Base-by-base conservation (phyloP, 495 filamentous ascomycete species). In the Lindgomyces ingoldianus region DNA sequence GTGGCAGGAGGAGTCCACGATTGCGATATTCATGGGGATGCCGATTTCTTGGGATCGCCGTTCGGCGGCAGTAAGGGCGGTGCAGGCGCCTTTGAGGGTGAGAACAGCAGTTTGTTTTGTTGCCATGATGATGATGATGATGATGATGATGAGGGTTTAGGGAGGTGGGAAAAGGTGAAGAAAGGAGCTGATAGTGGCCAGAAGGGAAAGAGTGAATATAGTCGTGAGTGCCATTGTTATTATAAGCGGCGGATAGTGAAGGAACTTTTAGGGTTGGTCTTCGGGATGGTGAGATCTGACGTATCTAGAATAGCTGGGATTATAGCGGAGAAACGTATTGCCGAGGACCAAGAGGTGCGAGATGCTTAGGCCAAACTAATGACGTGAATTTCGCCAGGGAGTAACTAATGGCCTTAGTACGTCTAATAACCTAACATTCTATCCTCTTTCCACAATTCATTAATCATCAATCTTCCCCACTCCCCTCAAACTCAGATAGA, bases 401-500 rank as follows among this genome's bases (percentile, higher is more conserved):
- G n/a, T n/a, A n/a, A n/a, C n/a, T n/a, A n/a, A n/a, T n/a, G n/a
- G n/a, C n/a, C n/a, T n/a, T n/a, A n/a, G n/a, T n/a, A n/a, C n/a
- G n/a, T n/a, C n/a, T n/a, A n/a, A n/a, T n/a, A n/a, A n/a, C n/a
- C n/a, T n/a, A n/a, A n/a, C n/a, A n/a, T n/a, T n/a, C n/a, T 41
- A 41, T 8, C 36, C 36, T 41, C 36, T n/a, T n/a, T 8, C n/a
- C 8, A n/a, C n/a, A 6, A 56, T 26, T 27, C 26, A 33, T 47
- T 25, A 51, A 12, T 50, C 57, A 6, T 72, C 71, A 44, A 75
- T 52, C 57, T 56, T 74, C 2, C 90, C 91, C 39, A 98, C 87
- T 11, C 94, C 94, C 73, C 91, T 90, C 68, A 98, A 72, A 44
- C 83, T 88, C 60, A 93, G 64, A 74, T 91, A 93, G 14, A 93